phyloP scores from a whole-genome alignment of 2,329 filamentous ascomycete genomes.

The Claviceps fusiformis region DNA sequence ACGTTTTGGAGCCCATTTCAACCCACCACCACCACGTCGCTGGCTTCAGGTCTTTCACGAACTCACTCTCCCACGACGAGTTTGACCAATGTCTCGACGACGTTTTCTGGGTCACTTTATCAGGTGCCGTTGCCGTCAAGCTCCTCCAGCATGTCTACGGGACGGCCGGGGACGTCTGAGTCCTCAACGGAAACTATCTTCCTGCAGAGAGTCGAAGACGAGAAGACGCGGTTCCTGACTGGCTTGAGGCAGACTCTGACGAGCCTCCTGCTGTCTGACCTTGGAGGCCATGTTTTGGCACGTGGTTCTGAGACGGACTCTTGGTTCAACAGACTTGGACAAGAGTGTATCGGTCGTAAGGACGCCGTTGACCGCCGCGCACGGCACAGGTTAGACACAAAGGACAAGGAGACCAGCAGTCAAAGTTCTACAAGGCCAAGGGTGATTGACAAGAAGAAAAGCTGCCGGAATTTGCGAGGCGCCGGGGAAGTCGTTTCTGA shows the following conservation, averaged over 20 bases:
- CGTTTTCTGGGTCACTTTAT: slow-evolving; percentile 30
- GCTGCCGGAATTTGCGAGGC: slow-evolving; percentile 49
- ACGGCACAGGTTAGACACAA: slow-evolving; percentile 25
- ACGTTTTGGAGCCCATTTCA: slow-evolving; percentile 89
- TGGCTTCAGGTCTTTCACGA: slow-evolving; percentile 44
- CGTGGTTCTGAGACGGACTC: slow-evolving; percentile 83
- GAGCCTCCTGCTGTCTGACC: slow-evolving; percentile 75
- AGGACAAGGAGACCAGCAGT: slow-evolving; percentile 26
- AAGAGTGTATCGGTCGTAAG: slow-evolving; percentile 50
- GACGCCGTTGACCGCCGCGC: slow-evolving; percentile 39
- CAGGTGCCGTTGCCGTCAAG: slow-evolving; percentile 30
- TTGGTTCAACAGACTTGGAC: slow-evolving; percentile 63
- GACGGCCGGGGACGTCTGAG: slow-evolving; percentile 49
- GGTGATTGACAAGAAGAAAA: slow-evolving; percentile 52
- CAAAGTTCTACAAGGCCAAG: slow-evolving; percentile 33
- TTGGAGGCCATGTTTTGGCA: slow-evolving; percentile 76
- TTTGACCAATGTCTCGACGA: slow-evolving; percentile 40
- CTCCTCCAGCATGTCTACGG: slow-evolving; percentile 33
- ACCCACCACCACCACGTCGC: slow-evolving; percentile 41
- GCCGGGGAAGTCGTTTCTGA: slow-evolving; percentile 28
- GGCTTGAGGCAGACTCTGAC: slow-evolving; percentile 69
- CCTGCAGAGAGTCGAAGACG: slow-evolving; percentile 46
- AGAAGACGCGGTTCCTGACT: slow-evolving; percentile 65
- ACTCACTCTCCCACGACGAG: slow-evolving; percentile 50
- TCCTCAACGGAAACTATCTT: slow-evolving; percentile 56